Evolutionary conservation across 176 grass and related monocot genomes (phyloP), one percentile per base, ranked within the genome.

Genomic region (Avena insularis): DNA sequence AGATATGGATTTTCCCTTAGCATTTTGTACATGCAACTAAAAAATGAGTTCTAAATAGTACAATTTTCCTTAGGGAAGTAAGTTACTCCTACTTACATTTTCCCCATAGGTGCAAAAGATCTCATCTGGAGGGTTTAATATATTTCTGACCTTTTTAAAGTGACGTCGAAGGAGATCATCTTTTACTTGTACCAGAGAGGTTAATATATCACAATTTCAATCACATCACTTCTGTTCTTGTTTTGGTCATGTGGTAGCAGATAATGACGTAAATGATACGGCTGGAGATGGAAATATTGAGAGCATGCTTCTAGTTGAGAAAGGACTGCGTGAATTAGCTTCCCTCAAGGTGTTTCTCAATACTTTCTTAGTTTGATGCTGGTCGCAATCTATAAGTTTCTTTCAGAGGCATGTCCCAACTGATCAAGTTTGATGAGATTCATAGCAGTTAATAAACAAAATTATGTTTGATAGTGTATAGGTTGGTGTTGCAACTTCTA

Each of bases 321-420:
- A 96, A 93, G 96, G 96, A 84, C 69, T 98, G 83, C 90, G 90
- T 85, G 96, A 98, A 96, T 90, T 98, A 92, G 82, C 79, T 91
- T 98, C 93, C 13, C 85, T 98, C 68, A 98, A 98, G 96, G 96
- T 98, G 67, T 85, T 83, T 86, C 53, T 59, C 75, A 75, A 25
- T 86, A 64, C 45, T 65, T 69, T 59, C 66, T 76, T 76, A 63
- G 23, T 89, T 53, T 81, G 72, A 84, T 82, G 17, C 55, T 59
- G 73, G 16, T 60, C 3, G 65, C 33, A 43, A 19, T 80, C 50
- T 81, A 45, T 87, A 21, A 5, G 71, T 73, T 80, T 84, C 48
- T 57, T 89, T 79, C 20, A 74, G 86, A 46, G 38, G 29, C 25
- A 74, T 88, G n/a, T 48, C 20, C 62, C 62, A 33, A 33, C 40